A percentile compares a stretch with the other conserved stretches of the same genome.
Evolutionary conservation across 768 basidiomycete species (phyloP).

Genomic region (Russula emetica): DNA sequence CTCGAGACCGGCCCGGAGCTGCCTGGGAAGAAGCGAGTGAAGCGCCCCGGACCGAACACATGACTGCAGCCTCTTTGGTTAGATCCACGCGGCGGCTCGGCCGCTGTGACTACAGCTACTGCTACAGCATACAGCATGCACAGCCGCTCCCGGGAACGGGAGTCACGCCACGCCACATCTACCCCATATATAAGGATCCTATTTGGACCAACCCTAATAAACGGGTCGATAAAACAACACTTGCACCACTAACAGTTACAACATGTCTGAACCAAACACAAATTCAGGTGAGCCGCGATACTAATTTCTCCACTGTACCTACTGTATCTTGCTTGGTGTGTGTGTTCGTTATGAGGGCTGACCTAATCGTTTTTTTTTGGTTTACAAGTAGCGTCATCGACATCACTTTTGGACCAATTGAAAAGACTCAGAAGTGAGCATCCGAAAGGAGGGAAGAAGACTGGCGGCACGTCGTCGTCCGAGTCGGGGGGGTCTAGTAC

Average conservation of each 20-base stretch:
- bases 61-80: neutral
- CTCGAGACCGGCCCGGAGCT: conserved; percentile 6
- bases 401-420: neutral
- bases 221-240: neutral
- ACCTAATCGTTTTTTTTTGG: neutral
- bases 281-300: conserved; percentile 7
- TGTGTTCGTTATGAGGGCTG: neutral
- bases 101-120: too few species aligned
- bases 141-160: too few species aligned
- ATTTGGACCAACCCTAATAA: neutral
- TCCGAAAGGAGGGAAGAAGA: neutral
- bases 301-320: too few species aligned
- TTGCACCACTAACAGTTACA: neutral
- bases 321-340: too few species aligned
- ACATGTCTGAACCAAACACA: conserved; percentile 11
- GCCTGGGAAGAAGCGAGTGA: neutral
- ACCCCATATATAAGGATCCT: conserved; percentile 1
- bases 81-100: too few species aligned
- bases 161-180: neutral
- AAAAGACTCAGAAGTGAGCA: neutral
- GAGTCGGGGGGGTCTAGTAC: neutral
- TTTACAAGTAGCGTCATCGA: neutral
- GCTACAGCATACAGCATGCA: too few species aligned
- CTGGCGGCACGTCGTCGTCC: neutral
- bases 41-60: conserved; percentile 1